Conservation (phyloP, 179 eudicot species). For the Amaranthus tricolor region DNA sequence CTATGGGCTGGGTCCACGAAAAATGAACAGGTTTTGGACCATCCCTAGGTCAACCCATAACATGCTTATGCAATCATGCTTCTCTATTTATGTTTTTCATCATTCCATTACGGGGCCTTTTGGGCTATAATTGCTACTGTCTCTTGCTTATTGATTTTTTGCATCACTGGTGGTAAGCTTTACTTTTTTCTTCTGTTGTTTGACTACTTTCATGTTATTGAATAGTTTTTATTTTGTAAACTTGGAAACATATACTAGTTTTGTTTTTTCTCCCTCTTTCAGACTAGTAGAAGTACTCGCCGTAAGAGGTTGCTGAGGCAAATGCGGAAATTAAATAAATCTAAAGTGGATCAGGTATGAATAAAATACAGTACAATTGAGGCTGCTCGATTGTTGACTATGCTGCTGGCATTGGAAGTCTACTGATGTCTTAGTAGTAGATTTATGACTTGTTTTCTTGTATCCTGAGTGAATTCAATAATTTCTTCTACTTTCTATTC, state of each 20-base stretch:
- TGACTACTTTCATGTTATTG: neutral
- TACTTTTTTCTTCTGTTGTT: too few relatives aligned
- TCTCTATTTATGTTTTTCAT: conserved; percentile 6
- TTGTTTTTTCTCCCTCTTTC: neutral
- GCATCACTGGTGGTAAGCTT: neutral
- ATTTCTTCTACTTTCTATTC: neutral
- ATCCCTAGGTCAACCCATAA: neutral
- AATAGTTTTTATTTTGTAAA: too few relatives aligned
- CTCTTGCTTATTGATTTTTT: neutral
- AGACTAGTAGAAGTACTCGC: conserved; percentile 52
- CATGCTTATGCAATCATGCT: neutral
- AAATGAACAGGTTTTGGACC: too few relatives aligned
- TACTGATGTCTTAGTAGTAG: too few relatives aligned
- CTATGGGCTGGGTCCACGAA: too few relatives aligned
- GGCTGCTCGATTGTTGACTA: neutral
- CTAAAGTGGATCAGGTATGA: conserved; percentile 32
- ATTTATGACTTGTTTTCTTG: too few relatives aligned
- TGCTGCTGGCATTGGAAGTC: neutral
- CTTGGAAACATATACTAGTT: neutral
- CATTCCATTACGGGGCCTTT: neutral
- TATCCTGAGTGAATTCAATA: neutral
- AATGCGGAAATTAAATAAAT: conserved; percentile 19
- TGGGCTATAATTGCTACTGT: neutral
- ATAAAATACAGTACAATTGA: neutral
- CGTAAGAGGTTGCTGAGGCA: conserved; percentile 49